Percentiles rank a stretch among this genome's conserved stretches.
Evolutionary conservation across 345 rosid species (phyloP).

Genomic region (Eutrema japonicum): DNA sequence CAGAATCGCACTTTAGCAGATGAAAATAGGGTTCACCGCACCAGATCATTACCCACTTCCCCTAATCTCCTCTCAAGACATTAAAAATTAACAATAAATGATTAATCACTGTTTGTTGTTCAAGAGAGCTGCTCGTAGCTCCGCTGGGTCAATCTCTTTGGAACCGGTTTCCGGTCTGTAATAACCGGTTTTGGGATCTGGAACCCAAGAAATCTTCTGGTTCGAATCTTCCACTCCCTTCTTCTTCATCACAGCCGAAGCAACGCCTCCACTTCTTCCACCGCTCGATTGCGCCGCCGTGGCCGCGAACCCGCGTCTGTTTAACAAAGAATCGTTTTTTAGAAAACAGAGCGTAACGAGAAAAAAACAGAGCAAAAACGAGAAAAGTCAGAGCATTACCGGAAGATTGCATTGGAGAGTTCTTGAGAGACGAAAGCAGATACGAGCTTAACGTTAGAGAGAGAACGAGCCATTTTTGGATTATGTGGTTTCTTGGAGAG

Average conservation of each 20-base stretch:
- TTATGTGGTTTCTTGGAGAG: constrained; percentile 11
- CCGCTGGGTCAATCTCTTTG: constrained; percentile 69
- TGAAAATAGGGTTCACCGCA: constrained; percentile 36
- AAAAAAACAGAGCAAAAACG: constrained; percentile 10
- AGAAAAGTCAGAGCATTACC: constrained; percentile 29
- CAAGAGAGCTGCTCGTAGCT: constrained; percentile 64
- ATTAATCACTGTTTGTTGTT: constrained; percentile 57
- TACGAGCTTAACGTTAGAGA: constrained; percentile 44
- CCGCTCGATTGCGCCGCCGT: constrained; percentile 41
- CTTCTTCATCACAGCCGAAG: constrained; percentile 48
- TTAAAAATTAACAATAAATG: background rate
- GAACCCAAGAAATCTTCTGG: constrained; percentile 71
- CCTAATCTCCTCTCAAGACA: constrained; percentile 33
- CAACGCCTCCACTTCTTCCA: constrained; percentile 36
- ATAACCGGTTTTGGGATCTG: constrained; percentile 84
- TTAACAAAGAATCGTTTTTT: background rate
- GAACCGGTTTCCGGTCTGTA: constrained; percentile 77
- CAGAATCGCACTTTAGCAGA: constrained; percentile 25
- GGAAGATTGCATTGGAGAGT: constrained; percentile 45
- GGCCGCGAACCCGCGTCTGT: constrained; percentile 49
- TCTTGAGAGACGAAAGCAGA: constrained; percentile 44
- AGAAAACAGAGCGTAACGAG: constrained; percentile 11
- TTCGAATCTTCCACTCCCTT: constrained; percentile 51
- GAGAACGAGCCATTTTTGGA: constrained; percentile 45
- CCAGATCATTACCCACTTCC: constrained; percentile 25